Evolutionary conservation across 306 rosid species (phyloP).

Genomic region (Cucurbita pepo): DNA sequence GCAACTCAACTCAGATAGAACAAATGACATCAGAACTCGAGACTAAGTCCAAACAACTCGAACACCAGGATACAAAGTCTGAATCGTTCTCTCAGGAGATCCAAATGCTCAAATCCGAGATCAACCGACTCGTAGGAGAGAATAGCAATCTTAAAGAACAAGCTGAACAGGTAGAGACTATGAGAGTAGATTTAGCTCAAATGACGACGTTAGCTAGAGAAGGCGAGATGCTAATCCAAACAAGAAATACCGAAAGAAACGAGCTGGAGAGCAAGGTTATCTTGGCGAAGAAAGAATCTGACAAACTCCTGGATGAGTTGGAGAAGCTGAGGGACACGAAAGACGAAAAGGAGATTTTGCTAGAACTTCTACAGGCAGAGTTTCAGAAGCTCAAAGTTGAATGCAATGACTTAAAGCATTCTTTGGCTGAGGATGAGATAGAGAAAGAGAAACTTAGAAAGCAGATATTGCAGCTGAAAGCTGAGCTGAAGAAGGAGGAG

Average conservation of each 20-base stretch:
- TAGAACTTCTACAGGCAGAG: constrained; percentile 33
- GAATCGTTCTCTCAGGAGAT: constrained; percentile 40
- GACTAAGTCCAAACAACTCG: constrained; percentile 40
- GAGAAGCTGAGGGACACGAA: constrained; percentile 22
- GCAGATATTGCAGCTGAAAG: constrained; percentile 47
- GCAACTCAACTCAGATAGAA: constrained; percentile 29
- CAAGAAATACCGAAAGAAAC: constrained; percentile 37
- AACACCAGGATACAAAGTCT: constrained; percentile 31
- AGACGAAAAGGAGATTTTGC: constrained; percentile 40
- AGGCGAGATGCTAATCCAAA: constrained; percentile 29
- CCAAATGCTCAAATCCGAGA: constrained; percentile 35
- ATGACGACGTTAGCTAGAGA: constrained; percentile 38
- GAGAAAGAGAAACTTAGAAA: constrained; percentile 62
- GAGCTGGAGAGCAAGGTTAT: constrained; percentile 34
- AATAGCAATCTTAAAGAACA: constrained; percentile 24
- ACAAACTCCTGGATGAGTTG: constrained; percentile 30
- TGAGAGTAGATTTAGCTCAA: constrained; percentile 34
- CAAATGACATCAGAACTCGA: constrained; percentile 42
- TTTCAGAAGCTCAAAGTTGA: constrained; percentile 42
- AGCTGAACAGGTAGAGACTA: constrained; percentile 28
- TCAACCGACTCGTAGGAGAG: constrained; percentile 29
- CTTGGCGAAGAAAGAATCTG: constrained; percentile 40
- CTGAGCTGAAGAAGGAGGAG: constrained; percentile 61
- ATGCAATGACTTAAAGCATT: constrained; percentile 32
- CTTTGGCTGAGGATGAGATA: constrained; percentile 41